Evolutionary conservation across 208 protist genomes (phyloP).

Genomic region (Trypanosoma scelopori): DNA sequence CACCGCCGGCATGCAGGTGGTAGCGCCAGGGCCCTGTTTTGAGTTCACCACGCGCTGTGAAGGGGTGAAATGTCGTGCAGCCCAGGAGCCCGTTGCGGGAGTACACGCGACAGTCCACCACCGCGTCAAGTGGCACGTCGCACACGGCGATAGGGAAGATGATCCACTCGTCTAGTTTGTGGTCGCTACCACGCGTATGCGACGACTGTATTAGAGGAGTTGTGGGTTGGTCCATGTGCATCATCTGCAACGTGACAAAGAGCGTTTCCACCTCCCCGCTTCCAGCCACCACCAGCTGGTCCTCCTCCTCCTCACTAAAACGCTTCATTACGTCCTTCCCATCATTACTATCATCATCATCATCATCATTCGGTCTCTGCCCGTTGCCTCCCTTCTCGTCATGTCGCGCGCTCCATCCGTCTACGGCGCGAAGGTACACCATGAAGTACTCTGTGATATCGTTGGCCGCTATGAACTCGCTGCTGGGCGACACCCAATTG

Average conservation of each 20-base stretch:
- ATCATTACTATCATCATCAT: neutral
- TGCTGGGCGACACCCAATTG: conserved; percentile 24
- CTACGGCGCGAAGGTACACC: conserved; percentile 20
- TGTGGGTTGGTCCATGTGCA: conserved; percentile 53
- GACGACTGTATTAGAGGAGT: conserved; percentile 57
- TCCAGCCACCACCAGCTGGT: neutral
- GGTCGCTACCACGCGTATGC: conserved; percentile 18
- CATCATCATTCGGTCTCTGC: conserved; percentile 11
- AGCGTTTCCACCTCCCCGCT: conserved; percentile 16
- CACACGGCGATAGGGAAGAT: conserved; percentile 78
- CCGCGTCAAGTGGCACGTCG: conserved; percentile 83
- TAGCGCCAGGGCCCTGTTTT: conserved; percentile 41
- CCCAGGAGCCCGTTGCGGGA: conserved; percentile 26
- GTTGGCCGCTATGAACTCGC: conserved; percentile 36
- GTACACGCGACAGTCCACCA: conserved; percentile 52
- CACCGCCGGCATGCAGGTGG: conserved; percentile 15
- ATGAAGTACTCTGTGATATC: conserved; percentile 31
- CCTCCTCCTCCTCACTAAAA: neutral
- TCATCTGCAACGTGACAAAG: conserved; percentile 51
- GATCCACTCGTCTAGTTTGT: conserved; percentile 38
- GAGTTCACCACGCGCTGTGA: conserved; percentile 49
- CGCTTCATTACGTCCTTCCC: neutral
- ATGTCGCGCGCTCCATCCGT: conserved; percentile 1
- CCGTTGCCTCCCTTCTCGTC: neutral
- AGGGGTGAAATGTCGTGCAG: conserved; percentile 36